Conservation (phyloP, 768 basidiomycete species). For the Saitozyma sp. region DNA sequence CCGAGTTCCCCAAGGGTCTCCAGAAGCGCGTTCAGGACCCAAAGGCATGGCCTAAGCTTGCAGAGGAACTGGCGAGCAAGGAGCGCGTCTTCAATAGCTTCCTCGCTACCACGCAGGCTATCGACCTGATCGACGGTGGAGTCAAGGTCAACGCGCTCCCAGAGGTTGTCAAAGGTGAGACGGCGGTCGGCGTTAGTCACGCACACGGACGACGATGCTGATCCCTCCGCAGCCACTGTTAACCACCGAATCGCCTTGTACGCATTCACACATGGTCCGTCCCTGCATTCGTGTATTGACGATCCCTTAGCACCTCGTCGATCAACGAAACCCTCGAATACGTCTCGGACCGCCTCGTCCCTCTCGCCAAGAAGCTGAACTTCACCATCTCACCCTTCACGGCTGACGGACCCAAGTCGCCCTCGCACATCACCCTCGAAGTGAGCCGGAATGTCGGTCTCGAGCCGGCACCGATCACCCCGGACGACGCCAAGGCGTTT, state of each 20-base stretch:
- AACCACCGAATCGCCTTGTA: constrained; percentile 53
- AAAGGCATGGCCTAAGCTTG: constrained; percentile 54
- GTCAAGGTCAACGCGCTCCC: constrained; percentile 76
- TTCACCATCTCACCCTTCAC: constrained; percentile 44
- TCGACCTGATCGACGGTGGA: constrained; percentile 61
- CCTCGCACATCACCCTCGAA: constrained; percentile 31
- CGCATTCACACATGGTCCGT: background rate
- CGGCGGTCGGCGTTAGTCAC: background rate
- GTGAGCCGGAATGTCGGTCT: constrained; percentile 15
- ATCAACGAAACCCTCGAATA: constrained; percentile 45
- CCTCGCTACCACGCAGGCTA: constrained; percentile 64
- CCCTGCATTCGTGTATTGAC: background rate
- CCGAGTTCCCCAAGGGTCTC: constrained; percentile 62
- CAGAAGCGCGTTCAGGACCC: constrained; percentile 45
- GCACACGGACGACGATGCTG: background rate
- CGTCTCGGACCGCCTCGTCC: constrained; percentile 33
- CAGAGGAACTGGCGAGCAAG: constrained; percentile 54
- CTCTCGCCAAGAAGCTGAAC: constrained; percentile 38
- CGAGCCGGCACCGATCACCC: constrained; percentile 49
- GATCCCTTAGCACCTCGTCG: constrained; percentile 42
- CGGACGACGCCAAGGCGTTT: constrained; percentile 30
- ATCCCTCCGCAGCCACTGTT: constrained; percentile 36
- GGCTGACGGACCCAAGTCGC: background rate
- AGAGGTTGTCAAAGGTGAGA: constrained; percentile 55
- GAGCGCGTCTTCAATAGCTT: constrained; percentile 39